Evolutionary conservation across 192 early-diverging fungal genomes (phyloP).

Genomic region (Coemansia aciculifera): DNA sequence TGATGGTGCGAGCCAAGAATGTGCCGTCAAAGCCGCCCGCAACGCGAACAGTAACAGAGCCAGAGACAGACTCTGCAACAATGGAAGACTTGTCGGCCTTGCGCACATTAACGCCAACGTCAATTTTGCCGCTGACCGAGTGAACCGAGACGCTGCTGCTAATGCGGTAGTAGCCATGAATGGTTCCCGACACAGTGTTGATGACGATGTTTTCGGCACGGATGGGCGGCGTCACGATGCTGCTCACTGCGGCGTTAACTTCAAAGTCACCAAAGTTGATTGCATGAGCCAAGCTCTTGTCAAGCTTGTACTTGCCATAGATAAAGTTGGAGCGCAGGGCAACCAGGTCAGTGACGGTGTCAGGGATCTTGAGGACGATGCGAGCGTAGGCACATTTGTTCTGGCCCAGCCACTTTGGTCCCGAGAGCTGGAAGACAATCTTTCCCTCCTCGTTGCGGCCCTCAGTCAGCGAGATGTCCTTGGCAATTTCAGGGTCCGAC

Average conservation of each 20-base stretch:
- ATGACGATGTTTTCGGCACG: slow-evolving; percentile 27
- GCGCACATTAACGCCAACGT: slow-evolving; percentile 43
- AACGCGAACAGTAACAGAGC: slow-evolving; percentile 35
- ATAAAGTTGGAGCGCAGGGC: slow-evolving; percentile 36
- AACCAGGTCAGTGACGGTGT: slow-evolving; percentile 21
- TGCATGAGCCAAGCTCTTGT: slow-evolving; percentile 29
- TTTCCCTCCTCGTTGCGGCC: slow-evolving; percentile 31
- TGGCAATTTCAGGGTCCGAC: slow-evolving; percentile 41
- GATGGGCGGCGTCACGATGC: slow-evolving; percentile 34
- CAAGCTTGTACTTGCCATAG: slow-evolving; percentile 45
- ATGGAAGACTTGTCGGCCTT: slow-evolving; percentile 38
- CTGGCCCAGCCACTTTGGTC: slow-evolving; percentile 44
- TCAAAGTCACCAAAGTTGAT: slow-evolving; percentile 46
- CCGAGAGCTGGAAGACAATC: slow-evolving; percentile 37
- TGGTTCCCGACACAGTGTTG: slow-evolving; percentile 40
- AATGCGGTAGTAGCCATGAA: slow-evolving; percentile 39
- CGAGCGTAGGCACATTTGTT: slow-evolving; percentile 46
- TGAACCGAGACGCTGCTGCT: slow-evolving; percentile 27
- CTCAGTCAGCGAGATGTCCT: slow-evolving; percentile 35
- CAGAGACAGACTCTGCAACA: slow-evolving; percentile 36
- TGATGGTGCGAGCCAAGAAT: slow-evolving; percentile 38
- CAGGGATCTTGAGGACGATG: slow-evolving; percentile 38
- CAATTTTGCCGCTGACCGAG: slow-evolving; percentile 40
- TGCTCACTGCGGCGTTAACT: slow-evolving; percentile 36
- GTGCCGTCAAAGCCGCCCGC: slow-evolving; percentile 47